Evolutionary conservation across 768 basidiomycete species (phyloP), one percentile per base, ranked within the genome.

Genomic region (Lactifluus volemus): DNA sequence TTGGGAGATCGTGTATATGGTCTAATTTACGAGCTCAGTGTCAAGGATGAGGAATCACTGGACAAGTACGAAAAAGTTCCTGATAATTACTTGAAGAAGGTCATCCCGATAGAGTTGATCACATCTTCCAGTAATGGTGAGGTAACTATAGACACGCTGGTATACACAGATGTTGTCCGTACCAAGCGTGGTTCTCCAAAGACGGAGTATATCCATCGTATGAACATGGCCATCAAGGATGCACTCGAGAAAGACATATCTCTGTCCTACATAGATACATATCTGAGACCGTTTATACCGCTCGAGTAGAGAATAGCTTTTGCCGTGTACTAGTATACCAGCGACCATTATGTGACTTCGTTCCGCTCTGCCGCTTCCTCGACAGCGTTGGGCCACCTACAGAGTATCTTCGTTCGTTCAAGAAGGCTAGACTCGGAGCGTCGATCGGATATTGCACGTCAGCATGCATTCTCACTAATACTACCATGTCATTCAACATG

Each of bases 211-310:
- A 63, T 63, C 49, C 29, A 55, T 34, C 59, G 63, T n/a, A 61
- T 63, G 15, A 61, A 63, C 36, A 41, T 45, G 53, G 63, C 14
- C 1, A 8, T 63, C 14, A 29, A 49, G 53, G 59, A 63, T 42
- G 63, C 41, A 25, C 34, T 63, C 6, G 12, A 55, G 53, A 47
- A 15, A 17, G 63, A 53, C 10, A 4, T 61, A 14, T 9, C 63
- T 25, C 49, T 54, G 42, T 51, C 49, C 53, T 63, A 63, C 19
- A 30, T 63, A 10, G 53, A 63, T 19, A 48, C 19, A 50, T 60
- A 61, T 49, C 17, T 63, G 11, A 63, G 63, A 49, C 63, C 60
- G 9, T 63, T 47, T 53, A 63, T 63, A 63, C 61, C 61, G 12
- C 12, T 45, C 34, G 44, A 51, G n/a, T 54, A 21, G 6, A 42